Conservation (phyloP, 306 rosid species). For the Lagenaria siceraria region DNA sequence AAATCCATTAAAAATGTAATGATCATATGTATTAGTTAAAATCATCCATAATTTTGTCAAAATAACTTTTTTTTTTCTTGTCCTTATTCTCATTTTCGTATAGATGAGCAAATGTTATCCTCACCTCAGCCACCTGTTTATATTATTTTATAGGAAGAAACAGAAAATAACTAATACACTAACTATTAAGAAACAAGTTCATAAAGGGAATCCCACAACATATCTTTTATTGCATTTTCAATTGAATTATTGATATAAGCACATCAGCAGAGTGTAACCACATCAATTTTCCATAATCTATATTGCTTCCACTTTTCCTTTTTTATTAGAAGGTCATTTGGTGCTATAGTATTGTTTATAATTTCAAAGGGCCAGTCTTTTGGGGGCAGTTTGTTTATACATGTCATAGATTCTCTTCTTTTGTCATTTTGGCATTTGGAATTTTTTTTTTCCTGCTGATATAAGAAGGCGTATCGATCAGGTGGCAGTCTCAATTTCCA, state of each 20-base stretch:
- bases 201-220: neutral
- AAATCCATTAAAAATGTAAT: neutral
- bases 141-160: neutral
- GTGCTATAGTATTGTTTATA: neutral
- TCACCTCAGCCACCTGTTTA: neutral
- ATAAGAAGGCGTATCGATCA: neutral
- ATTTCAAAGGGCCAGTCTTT: constrained; percentile 1
- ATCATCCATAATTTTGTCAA: neutral
- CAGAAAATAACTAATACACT: constrained; percentile 2
- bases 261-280: neutral
- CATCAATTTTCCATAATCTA: neutral
- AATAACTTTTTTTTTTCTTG: neutral
- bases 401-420: constrained; percentile 3
- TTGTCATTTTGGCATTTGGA: neutral
- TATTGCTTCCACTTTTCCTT: neutral
- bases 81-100: neutral
- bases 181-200: neutral
- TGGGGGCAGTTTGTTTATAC: neutral
- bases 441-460: neutral
- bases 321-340: neutral
- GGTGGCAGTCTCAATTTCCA: neutral
- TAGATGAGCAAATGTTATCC: neutral
- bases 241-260: neutral
- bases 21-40: neutral
- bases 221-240: neutral